Evolutionary conservation across 1,284 basidiomycete genomes (phyloP), one percentile per base, ranked within the genome.

Genomic region (Cutaneotrichosporon sp.): DNA sequence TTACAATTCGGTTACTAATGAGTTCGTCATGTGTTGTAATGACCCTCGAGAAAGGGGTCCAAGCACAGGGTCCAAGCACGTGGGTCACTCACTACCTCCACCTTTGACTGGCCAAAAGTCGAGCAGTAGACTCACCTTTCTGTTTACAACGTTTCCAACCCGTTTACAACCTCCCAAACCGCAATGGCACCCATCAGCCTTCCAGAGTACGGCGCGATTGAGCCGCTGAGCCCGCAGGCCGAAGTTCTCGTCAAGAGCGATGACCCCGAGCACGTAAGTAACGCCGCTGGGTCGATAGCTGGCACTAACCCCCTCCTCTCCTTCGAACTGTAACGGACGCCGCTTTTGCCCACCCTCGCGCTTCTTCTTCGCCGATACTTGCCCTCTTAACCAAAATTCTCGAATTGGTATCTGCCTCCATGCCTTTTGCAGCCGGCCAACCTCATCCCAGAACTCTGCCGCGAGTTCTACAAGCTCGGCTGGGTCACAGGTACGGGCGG

Each of bases 401-500:
- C n/a, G n/a, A n/a, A n/a, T n/a, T n/a, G n/a, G n/a, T n/a, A n/a
- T n/a, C n/a, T n/a, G n/a, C n/a, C n/a, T n/a, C n/a, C n/a, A n/a
- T n/a, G n/a, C n/a, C n/a, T 50, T 33, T 14, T 3, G 11, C 66
- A 89, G 84, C 88, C 88, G 22, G 88, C 88, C 17, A 88, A 88
- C 69, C 78, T 90, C 58, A 90, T 90, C 48, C 84, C 85, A 38
- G 84, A 86, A 64, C 78, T 88, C 2, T 88, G 87, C 67, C 77
- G 70, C 33, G 71, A 73, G 41, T 76, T 76, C 65, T 77, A 78
- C 63, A 74, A 81, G 50, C 75, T 81, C 32, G 81, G 81, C 19
- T 82, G 81, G 81, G 81, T 82, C 27, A 82, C 80, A 3, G 81
- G 81, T 8, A 81, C 80, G 4, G 80, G 80, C 29, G 78, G 76